Evolutionary conservation across 2,329 filamentous ascomycete species (phyloP), one percentile per base, ranked within the genome.

Genomic region (Pseudogymnoascus sp.): DNA sequence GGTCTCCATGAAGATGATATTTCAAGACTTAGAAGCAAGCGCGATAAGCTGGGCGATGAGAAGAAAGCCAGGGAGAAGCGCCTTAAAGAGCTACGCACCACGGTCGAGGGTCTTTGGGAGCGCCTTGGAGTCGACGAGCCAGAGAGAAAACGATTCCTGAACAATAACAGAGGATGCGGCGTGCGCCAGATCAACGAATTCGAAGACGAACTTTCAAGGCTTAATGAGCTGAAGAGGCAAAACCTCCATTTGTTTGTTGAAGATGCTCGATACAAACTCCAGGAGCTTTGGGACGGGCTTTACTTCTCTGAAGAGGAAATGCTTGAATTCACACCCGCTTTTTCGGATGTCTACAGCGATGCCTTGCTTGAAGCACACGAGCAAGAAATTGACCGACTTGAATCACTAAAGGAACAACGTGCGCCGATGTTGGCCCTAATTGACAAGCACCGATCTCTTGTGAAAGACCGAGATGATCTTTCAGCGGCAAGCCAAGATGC

Each of bases 251-350:
- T 97, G 4, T 99, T 99, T 70, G 91, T 99, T 9, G 94, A 97
- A 73, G 94, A 99, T 76, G 88, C 93, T 18, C 85, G 95, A 39
- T 89, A 86, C 75, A 90, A 90, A 71, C 81, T 99, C 9, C 93
- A 97, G 74, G 92, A 95, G 70, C 84, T 99, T 0, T 99, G 95
- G 94, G 94, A 99, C 71, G 81, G 85, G 0, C 78, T 99, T 1
- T 97, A 94, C 77, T 92, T 95, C 71, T 96, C 90, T 0, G 94
- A 99, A 72, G 94, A 99, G 70, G 94, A 99, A 76, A 97, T 97
- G 92, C 84, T 97, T 61, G 92, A 97, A 67, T 99, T 99, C 68
- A 94, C 92, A 0, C 94, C 95, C 0, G 94, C 92, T 41, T 97
- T 97, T 73, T 96, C 92, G 9, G 94, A 97, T 71, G 93, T 97